Evolutionary conservation across 2,329 filamentous ascomycete species (phyloP).

Genomic region (Colletotrichum limetticola): DNA sequence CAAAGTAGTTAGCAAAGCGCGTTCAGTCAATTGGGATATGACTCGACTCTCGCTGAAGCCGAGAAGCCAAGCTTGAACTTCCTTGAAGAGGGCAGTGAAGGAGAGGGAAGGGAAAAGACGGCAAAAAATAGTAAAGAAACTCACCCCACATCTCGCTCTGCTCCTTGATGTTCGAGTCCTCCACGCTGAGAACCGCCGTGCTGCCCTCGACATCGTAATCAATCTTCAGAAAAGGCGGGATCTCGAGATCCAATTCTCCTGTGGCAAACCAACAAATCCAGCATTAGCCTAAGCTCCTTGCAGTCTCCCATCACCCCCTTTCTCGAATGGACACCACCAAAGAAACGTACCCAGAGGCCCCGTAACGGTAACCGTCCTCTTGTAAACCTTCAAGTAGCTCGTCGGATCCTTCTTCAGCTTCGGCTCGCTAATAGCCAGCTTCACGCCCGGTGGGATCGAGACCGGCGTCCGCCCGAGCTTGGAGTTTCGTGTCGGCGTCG

Average conservation of each 20-base stretch:
- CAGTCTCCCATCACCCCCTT: not conserved
- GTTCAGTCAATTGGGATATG: not conserved
- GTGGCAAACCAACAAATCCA: slow-evolving; percentile 7
- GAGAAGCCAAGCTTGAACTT: not conserved
- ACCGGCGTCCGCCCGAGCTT: slow-evolving; percentile 88
- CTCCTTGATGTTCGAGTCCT: slow-evolving; percentile 74
- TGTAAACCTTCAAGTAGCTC: slow-evolving; percentile 69
- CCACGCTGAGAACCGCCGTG: slow-evolving; percentile 75
- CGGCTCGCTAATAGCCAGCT: slow-evolving; percentile 76
- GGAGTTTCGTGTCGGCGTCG: slow-evolving; percentile 73
- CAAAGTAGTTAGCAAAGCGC: slow-evolving; percentile 36
- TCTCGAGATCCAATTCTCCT: slow-evolving; percentile 80
- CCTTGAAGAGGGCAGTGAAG: not conserved
- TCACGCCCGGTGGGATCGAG: slow-evolving; percentile 85
- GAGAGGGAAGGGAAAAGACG: not conserved
- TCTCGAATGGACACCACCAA: too few relatives aligned
- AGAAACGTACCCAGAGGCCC: slow-evolving; percentile 77
- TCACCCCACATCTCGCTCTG: slow-evolving; percentile 97
- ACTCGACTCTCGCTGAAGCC: not conserved
- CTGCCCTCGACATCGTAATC: slow-evolving; percentile 71
- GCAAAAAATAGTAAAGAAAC: slow-evolving; percentile 36
- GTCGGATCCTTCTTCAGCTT: slow-evolving; percentile 63
- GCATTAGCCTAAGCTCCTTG: slow-evolving; percentile 1
- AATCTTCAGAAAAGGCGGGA: slow-evolving; percentile 84
- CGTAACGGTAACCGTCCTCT: slow-evolving; percentile 77